Evolutionary conservation across 257 asterid species (phyloP).

Genomic region (Cruciata laevipes): DNA sequence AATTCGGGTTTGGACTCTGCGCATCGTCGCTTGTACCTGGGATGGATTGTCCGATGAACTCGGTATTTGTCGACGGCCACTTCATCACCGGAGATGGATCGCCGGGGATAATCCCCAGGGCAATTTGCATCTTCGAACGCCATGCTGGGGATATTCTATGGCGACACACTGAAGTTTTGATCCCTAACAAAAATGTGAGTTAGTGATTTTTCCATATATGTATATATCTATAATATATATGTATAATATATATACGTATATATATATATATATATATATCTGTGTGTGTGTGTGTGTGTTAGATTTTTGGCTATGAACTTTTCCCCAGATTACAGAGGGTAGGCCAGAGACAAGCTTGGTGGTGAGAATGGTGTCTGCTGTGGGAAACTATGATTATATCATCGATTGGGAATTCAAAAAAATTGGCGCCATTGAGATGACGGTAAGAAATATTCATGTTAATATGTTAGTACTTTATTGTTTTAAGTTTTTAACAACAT

Average conservation of each 20-base stretch:
- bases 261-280: too few relatives aligned
- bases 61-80: constrained; percentile 51
- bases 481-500: not conserved
- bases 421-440: constrained; percentile 31
- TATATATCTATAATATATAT: too few relatives aligned
- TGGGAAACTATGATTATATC: constrained; percentile 65
- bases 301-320: not conserved
- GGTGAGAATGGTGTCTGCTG: constrained; percentile 61
- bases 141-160: constrained; percentile 54
- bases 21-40: constrained; percentile 47
- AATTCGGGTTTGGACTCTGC: constrained; percentile 45
- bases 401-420: constrained; percentile 75
- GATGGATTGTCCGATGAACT: constrained; percentile 52
- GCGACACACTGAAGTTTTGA: constrained; percentile 60
- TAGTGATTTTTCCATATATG: too few relatives aligned
- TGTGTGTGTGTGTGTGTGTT: too few relatives aligned
- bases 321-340: not conserved
- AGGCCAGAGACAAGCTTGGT: constrained; percentile 49
- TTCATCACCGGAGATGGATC: constrained; percentile 37
- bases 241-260: too few relatives aligned
- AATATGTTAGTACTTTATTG: not conserved
- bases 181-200: constrained; percentile 21
- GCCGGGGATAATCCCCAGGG: constrained; percentile 27
- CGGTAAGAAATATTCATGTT: constrained; percentile 11
- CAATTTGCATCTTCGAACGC: constrained; percentile 51